These are phyloP conservation scores for Blastobotrys parvus DNA, from an alignment of 805 yeast species.

Conservation along the genomic window DNA sequence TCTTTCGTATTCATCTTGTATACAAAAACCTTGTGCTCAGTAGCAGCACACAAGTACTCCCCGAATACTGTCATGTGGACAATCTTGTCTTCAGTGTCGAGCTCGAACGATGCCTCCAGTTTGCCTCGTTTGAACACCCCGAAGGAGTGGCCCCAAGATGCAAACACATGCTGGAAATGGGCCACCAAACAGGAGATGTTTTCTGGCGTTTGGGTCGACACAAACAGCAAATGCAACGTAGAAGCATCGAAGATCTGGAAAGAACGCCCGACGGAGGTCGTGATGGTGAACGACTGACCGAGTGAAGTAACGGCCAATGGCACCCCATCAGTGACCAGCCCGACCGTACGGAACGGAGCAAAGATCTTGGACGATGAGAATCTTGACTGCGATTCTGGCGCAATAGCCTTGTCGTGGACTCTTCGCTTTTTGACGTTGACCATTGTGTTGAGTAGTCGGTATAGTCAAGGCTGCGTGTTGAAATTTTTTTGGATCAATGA, in stretches of 20 bases:
- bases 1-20: conserved; percentile 42
- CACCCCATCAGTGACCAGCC: conserved; percentile 76
- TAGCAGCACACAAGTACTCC: conserved; percentile 57
- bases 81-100: conserved; percentile 28
- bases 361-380: conserved; percentile 47
- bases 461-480: too few relatives aligned
- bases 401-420: not conserved
- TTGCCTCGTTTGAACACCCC: conserved; percentile 81
- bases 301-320: conserved; percentile 87
- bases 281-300: conserved; percentile 81
- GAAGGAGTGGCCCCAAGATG: conserved; percentile 59
- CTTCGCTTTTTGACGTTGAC: not conserved
- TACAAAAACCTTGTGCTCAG: conserved; percentile 40
- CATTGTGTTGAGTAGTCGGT: not conserved
- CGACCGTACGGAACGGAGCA: conserved; percentile 75
- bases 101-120: conserved; percentile 37
- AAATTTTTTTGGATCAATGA: too few relatives aligned
- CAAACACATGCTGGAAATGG: conserved; percentile 77
- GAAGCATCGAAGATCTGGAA: conserved; percentile 90
- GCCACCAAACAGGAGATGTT: conserved; percentile 67
- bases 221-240: conserved; percentile 74
- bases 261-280: conserved; percentile 80
- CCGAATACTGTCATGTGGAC: conserved; percentile 63
- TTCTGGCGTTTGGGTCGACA: conserved; percentile 69
- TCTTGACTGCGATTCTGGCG: not conserved